phyloP scores from a whole-genome alignment of 2,329 filamentous ascomycete genomes.

The Daldinia eschscholtzii region DNA sequence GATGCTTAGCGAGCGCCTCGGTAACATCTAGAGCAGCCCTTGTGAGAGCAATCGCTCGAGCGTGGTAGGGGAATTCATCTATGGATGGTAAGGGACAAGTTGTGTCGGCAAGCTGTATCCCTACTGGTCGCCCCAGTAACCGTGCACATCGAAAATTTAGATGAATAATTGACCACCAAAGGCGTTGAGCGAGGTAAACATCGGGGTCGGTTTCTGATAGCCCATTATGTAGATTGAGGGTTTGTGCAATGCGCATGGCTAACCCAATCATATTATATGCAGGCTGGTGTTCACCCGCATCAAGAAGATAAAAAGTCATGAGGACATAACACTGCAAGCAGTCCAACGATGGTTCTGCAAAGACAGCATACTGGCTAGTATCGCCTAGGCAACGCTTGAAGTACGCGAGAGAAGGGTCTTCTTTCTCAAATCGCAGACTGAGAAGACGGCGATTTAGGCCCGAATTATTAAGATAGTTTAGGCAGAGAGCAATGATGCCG shows the following conservation, averaged over 20 bases:
- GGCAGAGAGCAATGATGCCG: conserved; percentile 24
- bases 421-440: conserved; percentile 26
- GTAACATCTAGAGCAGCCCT: conserved; percentile 23
- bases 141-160: conserved; percentile 35
- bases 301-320: conserved; percentile 35
- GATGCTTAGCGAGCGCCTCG: conserved; percentile 24
- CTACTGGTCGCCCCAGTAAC: conserved; percentile 30
- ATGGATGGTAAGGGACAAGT: conserved; percentile 20
- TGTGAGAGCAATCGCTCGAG: conserved; percentile 21
- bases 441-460: conserved; percentile 34
- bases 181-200: conserved; percentile 17
- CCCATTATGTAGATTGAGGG: conserved; percentile 30
- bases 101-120: conserved; percentile 33
- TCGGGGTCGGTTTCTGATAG: conserved; percentile 22
- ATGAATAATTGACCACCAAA: conserved; percentile 36
- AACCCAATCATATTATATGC: conserved; percentile 38
- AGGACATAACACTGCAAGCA: conserved; percentile 34
- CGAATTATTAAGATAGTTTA: conserved; percentile 30
- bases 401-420: conserved; percentile 30
- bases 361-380: conserved; percentile 29
- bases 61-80: conserved; percentile 22
- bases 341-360: conserved; percentile 28
- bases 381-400: conserved; percentile 31
- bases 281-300: conserved; percentile 32
- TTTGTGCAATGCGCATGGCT: conserved; percentile 29